Base-by-base conservation (phyloP, 345 rosid genomes). In the Carallia pectinifolia region DNA sequence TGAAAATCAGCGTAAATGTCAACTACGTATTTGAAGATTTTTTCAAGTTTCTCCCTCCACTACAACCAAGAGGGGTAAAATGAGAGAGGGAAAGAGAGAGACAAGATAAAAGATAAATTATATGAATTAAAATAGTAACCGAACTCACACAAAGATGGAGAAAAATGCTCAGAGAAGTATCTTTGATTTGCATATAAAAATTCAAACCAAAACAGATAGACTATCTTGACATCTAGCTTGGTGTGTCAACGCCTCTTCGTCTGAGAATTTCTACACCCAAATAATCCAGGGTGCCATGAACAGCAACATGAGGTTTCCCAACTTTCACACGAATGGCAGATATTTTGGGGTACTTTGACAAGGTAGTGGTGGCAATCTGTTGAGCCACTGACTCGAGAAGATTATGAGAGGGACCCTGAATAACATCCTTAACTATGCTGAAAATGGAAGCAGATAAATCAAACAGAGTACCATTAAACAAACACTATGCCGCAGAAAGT, bases 361-460 rank as follows among this genome's bases (percentile, higher is more conserved):
- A 55, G 15, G 59, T 23, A 19, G 59, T 55, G 1, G 31, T 19
- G 2, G 59, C 33, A 23, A 55, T 55, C 15, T 19, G 59, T 29
- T 55, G 30, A 12, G 59, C 59, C 59, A 55, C 59, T 55, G 59
- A 55, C 31, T 55, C 59, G 5, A 55, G 59, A 69, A 94, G 97
- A 77, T 90, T 83, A 52, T 71, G 85, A 0, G 96, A 71, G 2
- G 77, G 47, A 17, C 95, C 98, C 81, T 91, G 96, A 23, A 88
- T 77, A 23, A 86, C 76, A 27, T 83, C 88, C 81, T 86, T 88
- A 7, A 80, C 96, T 53, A 92, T 65, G 73, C 99, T 95, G 87
- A 2, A 55, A 55, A 23, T 7, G 30, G 59, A 55, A 23, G 31
- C 18, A 4, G 31, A 29, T 29, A 55, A 23, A 29, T 55, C 16